Evolutionary conservation across 2,329 filamentous ascomycete genomes (phyloP), one percentile per base, ranked within the genome.

Genomic region (Calonectria pauciramosa): DNA sequence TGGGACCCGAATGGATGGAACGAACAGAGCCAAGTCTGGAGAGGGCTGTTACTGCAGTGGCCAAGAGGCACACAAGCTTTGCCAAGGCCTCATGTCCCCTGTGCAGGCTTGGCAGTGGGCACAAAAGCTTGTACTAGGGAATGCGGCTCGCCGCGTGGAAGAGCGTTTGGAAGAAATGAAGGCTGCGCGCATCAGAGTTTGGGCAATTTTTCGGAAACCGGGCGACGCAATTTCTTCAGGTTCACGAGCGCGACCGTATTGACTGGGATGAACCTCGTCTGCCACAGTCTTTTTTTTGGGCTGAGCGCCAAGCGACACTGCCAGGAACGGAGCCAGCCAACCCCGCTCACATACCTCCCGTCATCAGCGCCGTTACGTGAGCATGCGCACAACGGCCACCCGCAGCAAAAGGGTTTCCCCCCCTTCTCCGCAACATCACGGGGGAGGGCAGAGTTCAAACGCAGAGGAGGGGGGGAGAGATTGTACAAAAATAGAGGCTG

Each of bases 21-120:
- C 70, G 41, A 49, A 34, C 49, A 63, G 71, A 77, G 73, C 75
- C 79, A 77, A 78, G 64, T 73, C 68, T 75, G 77, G 75, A 80
- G 75, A 79, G 71, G 26, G 41, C 70, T 74, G 66, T 60, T 30
- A 60, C 63, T 68, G 56, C 72, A 78, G 54, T 74, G 77, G 75
- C 75, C 74, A 79, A 73, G 72, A 74, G 70, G 49, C 59, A 77
- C 73, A 80, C 77, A 82, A 82, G 81, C 81, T 82, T 82, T 81
- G 81, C 81, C 83, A 81, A 84, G 82, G 78, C 77, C 54, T 44
- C 52, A 38, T 41, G 36, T 67, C 70, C 60, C 73, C 64, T 75
- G 72, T 69, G 74, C 73, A 77, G 79, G 56, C 78, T 81, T 81
- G 79, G 79, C 79, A 70, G 28, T 66, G 72, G 60, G 66, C 34